A percentile compares a stretch with the other conserved stretches of the same genome.
Conservation (phyloP, 2,329 filamentous ascomycete genomes). For the Neonectria neomacrospora region DNA sequence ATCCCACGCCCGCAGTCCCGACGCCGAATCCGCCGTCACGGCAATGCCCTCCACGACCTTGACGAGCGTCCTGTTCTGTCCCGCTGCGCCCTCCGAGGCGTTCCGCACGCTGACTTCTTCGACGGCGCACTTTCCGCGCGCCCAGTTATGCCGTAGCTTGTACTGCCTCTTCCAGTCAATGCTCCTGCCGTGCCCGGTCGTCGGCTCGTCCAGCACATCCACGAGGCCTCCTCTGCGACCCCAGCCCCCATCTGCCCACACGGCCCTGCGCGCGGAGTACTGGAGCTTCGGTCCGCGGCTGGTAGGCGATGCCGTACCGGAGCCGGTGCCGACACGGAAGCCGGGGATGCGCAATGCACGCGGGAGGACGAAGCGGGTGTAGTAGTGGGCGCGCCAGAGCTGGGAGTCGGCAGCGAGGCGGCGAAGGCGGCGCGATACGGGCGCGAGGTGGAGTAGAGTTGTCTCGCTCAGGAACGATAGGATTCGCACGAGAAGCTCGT, state of each 20-base stretch:
- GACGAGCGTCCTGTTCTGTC: slow-evolving; percentile 73
- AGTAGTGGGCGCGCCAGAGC: slow-evolving; percentile 91
- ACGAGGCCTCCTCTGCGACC: slow-evolving; percentile 56
- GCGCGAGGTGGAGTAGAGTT: slow-evolving; percentile 70
- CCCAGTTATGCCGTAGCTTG: slow-evolving; percentile 91
- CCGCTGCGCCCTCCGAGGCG: slow-evolving; percentile 46
- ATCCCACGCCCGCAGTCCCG: slow-evolving; percentile 83
- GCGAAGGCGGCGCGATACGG: slow-evolving; percentile 80
- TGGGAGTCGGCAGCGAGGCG: slow-evolving; percentile 82
- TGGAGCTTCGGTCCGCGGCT: slow-evolving; percentile 51
- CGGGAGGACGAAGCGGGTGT: slow-evolving; percentile 85
- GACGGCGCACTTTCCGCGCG: slow-evolving; percentile 81
- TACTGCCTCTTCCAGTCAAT: slow-evolving; percentile 91
- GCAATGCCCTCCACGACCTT: slow-evolving; percentile 82
- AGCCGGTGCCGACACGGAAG: slow-evolving; percentile 55
- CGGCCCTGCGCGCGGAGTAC: slow-evolving; percentile 56
- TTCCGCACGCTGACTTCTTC: slow-evolving; percentile 75
- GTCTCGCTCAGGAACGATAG: slow-evolving; percentile 78
- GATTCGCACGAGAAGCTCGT: slow-evolving; percentile 88
- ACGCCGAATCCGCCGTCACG: slow-evolving; percentile 76
- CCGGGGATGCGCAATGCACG: slow-evolving; percentile 81
- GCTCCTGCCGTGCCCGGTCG: slow-evolving; percentile 40
- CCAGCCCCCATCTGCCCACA: slow-evolving; percentile 57
- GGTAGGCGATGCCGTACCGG: slow-evolving; percentile 29
- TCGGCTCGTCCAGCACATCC: slow-evolving; percentile 61